Conservation (phyloP, 306 rosid genomes). For the Fragaria iinumae region DNA sequence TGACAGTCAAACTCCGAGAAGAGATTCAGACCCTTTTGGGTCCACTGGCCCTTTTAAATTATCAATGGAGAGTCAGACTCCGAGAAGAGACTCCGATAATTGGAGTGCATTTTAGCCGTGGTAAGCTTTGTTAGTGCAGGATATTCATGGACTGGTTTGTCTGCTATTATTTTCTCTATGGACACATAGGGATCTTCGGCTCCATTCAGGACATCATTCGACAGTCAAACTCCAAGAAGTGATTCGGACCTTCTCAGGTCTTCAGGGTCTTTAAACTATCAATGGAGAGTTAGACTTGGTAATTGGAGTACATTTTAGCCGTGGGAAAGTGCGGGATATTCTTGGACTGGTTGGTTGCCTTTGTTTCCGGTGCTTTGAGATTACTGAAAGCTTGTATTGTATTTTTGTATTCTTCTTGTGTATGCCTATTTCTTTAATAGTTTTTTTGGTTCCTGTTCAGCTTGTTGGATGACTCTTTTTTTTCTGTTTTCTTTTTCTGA, state of each 20-base stretch:
- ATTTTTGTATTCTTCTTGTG: slow-evolving; percentile 54
- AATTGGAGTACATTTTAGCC: slow-evolving; percentile 84
- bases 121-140: slow-evolving; percentile 35
- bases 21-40: slow-evolving; percentile 72
- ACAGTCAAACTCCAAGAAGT: slow-evolving; percentile 15
- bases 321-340: slow-evolving; percentile 32
- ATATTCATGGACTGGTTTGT: slow-evolving; percentile 40
- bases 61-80: slow-evolving; percentile 69
- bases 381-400: slow-evolving; percentile 50
- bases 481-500: not conserved
- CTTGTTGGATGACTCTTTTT: not conserved
- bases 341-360: slow-evolving; percentile 38
- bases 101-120: slow-evolving; percentile 85
- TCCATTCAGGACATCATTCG: not conserved
- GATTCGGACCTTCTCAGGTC: slow-evolving; percentile 74
- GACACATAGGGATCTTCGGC: slow-evolving; percentile 66
- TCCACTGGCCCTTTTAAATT: slow-evolving; percentile 65
- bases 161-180: slow-evolving; percentile 25
- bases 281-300: slow-evolving; percentile 62
- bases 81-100: slow-evolving; percentile 60
- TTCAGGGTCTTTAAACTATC: slow-evolving; percentile 59
- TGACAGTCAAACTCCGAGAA: slow-evolving; percentile 19
- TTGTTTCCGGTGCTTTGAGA: slow-evolving; percentile 30
- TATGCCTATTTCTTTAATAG: slow-evolving; percentile 26
- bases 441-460: slow-evolving; percentile 9